Percentiles rank a stretch among this genome's conserved stretches.
phyloP scores from a whole-genome alignment of 306 rosid species.

The Vigna angularis region DNA sequence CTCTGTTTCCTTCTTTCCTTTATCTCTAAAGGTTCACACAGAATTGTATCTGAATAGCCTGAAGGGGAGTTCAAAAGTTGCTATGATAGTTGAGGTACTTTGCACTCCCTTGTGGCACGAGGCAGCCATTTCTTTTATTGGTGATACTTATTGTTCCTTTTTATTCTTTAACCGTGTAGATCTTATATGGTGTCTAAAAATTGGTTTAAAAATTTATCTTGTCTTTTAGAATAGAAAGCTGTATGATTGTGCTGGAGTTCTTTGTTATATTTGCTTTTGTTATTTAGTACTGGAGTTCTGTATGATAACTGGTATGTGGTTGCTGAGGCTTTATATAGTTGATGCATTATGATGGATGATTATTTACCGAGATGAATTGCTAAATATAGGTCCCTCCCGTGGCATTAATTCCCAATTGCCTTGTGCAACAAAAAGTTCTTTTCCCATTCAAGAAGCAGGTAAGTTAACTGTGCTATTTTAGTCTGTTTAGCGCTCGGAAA shows the following conservation, averaged over 20 bases:
- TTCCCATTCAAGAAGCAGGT: constrained; percentile 89
- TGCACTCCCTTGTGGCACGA: constrained; percentile 11
- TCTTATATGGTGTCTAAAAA: constrained; percentile 19
- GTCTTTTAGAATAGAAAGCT: constrained; percentile 16
- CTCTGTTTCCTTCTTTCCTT: constrained; percentile 36
- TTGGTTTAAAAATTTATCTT: neutral
- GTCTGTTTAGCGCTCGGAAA: constrained; percentile 6
- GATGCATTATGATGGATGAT: neutral
- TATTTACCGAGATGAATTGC: constrained; percentile 39
- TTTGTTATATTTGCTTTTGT: constrained; percentile 27
- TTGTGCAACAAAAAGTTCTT: constrained; percentile 79
- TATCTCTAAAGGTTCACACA: constrained; percentile 74
- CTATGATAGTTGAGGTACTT: constrained; percentile 81
- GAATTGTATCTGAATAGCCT: constrained; percentile 78
- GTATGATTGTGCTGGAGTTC: constrained; percentile 22
- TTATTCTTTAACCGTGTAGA: constrained; percentile 10
- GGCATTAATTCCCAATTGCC: constrained; percentile 76
- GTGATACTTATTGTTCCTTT: neutral
- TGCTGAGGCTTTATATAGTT: constrained; percentile 38
- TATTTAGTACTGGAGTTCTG: neutral
- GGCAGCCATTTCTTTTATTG: constrained; percentile 21
- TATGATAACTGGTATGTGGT: constrained; percentile 9
- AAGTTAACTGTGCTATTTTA: constrained; percentile 7
- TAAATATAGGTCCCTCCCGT: constrained; percentile 81
- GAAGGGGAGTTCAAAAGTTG: constrained; percentile 76